phyloP scores from a whole-genome alignment of 106 monocot species.

The Acanthochlamys bracteata region DNA sequence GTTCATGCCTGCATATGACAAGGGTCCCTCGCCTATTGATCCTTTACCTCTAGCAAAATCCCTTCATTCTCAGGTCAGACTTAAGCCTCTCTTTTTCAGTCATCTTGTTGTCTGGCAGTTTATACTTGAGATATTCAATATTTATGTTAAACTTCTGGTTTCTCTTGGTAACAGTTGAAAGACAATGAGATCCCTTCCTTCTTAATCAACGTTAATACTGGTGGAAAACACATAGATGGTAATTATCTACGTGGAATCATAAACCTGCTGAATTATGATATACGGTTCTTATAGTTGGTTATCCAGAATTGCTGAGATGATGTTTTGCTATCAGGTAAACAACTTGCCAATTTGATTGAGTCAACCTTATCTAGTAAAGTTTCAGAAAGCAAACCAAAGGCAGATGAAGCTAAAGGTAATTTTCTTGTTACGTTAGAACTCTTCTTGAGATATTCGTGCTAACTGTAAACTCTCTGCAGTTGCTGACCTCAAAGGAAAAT shows the following conservation, averaged over 20 bases:
- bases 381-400: constrained; percentile 16
- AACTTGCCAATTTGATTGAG: constrained; percentile 32
- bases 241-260: constrained; percentile 1
- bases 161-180: constrained; percentile 47
- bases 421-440: neutral
- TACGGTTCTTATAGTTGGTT: neutral
- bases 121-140: neutral
- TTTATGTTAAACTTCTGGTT: neutral
- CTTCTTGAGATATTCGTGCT: neutral
- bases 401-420: constrained; percentile 51
- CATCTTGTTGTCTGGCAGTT: too few species aligned
- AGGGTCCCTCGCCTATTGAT: constrained; percentile 48
- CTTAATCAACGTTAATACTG: constrained; percentile 54
- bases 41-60: constrained; percentile 46
- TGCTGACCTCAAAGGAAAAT: constrained; percentile 63
- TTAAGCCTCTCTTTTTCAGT: neutral
- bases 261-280: too few species aligned
- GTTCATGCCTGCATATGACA: constrained; percentile 60
- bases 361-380: constrained; percentile 29
- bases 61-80: constrained; percentile 32
- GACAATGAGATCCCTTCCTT: constrained; percentile 47
- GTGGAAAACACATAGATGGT: constrained; percentile 61
- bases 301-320: neutral
- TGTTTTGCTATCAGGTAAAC: constrained; percentile 26
- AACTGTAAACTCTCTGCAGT: constrained; percentile 25